These are phyloP conservation scores for Cryptosporidium andersoni DNA, from an alignment of 169 alveolate species.

Conservation along the genomic window DNA sequence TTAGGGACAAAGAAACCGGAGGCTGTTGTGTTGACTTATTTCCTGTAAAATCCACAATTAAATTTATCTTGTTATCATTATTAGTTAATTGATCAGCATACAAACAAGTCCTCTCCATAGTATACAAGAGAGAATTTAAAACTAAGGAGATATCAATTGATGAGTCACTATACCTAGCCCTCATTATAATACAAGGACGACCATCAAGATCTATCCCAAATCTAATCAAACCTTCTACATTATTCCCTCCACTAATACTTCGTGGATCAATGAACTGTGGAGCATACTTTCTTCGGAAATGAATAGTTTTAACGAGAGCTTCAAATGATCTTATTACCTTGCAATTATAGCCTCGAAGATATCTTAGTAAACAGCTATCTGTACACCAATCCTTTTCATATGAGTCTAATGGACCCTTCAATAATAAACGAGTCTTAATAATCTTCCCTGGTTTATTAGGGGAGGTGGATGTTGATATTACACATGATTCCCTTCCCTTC, in stretches of 20 bases:
- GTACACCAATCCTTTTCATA: conserved; percentile 68
- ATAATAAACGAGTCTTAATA: conserved; percentile 48
- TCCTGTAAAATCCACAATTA: conserved; percentile 66
- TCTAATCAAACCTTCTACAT: conserved; percentile 50
- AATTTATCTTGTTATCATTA: conserved; percentile 43
- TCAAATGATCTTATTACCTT: conserved; percentile 63
- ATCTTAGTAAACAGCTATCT: conserved; percentile 54
- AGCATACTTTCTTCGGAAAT: conserved; percentile 62
- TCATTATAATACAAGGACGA: conserved; percentile 64
- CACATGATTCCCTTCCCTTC: conserved; percentile 53
- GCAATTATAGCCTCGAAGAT: conserved; percentile 57
- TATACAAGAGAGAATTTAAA: conserved; percentile 50
- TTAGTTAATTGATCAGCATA: conserved; percentile 30
- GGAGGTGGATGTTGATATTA: conserved; percentile 41
- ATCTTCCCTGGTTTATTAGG: conserved; percentile 65
- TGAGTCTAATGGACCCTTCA: conserved; percentile 50
- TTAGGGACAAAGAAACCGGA: conserved; percentile 66
- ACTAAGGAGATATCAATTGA: conserved; percentile 43
- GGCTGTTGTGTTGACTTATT: conserved; percentile 66
- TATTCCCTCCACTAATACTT: conserved; percentile 46
- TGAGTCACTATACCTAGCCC: conserved; percentile 64
- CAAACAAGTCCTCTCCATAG: conserved; percentile 68
- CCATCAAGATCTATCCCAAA: conserved; percentile 57
- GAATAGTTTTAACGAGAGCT: conserved; percentile 64
- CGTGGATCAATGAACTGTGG: conserved; percentile 67